phyloP scores from a whole-genome alignment of 345 rosid genomes.

The Melastoma malabathricum region DNA sequence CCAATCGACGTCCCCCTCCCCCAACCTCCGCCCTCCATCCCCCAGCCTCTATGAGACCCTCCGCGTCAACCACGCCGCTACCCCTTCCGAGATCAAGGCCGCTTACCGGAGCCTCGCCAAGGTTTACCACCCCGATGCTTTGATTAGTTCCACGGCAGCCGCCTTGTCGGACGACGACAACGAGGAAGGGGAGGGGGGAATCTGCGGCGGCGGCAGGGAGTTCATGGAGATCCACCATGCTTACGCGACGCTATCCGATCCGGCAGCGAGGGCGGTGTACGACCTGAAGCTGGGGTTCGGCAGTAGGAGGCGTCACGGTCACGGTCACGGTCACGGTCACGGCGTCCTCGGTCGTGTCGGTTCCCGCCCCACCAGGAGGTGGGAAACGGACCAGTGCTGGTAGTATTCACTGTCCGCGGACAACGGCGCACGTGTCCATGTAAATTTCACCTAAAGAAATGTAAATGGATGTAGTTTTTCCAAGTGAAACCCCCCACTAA shows the following conservation, averaged over 20 bases:
- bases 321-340: background rate
- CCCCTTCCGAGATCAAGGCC: constrained; percentile 41
- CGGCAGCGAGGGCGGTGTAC: constrained; percentile 16
- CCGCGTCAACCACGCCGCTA: constrained; percentile 6
- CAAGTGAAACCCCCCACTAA: no score
- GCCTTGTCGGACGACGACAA: constrained; percentile 19
- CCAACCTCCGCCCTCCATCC: background rate
- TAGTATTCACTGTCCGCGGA: background rate
- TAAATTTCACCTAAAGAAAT: no score
- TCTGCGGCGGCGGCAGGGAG: constrained; percentile 7
- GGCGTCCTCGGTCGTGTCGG: background rate
- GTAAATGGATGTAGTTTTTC: no score
- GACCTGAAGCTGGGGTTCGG: constrained; percentile 11
- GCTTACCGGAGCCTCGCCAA: constrained; percentile 44
- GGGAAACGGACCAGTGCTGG: constrained; percentile 25
- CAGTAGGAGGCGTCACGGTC: background rate
- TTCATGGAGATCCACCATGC: constrained; percentile 20
- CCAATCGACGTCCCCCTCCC: no score
- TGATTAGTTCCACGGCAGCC: background rate
- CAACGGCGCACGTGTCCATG: no score
- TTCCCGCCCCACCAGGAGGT: constrained; percentile 9
- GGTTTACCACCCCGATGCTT: constrained; percentile 15
- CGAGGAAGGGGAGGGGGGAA: background rate
- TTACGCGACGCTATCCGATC: constrained; percentile 19
- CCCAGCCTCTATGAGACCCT: constrained; percentile 15